Evolutionary conservation across 2,329 filamentous ascomycete genomes (phyloP), one percentile per base, ranked within the genome.

Genomic region (Pseudogymnoascus sp.): DNA sequence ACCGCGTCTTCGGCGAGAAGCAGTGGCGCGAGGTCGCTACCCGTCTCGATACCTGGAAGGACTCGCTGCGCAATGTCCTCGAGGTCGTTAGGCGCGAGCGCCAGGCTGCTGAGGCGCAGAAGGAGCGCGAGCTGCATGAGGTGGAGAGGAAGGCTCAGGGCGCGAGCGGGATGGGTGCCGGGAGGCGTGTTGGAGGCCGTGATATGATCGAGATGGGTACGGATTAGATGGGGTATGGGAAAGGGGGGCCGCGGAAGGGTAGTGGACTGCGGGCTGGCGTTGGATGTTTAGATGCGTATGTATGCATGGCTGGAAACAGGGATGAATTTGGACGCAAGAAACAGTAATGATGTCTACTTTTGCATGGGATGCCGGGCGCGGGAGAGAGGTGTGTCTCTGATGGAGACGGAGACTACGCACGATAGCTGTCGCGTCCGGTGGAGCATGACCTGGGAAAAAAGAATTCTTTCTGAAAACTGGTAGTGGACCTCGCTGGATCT

Each of bases 21-120:
- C 95, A 99, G 81, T 99, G 96, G 92, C 86, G 90, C 70, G 93
- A 99, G 81, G 88, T 99, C 62, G 90, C 91, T 66, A 91, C 89
- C 67, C 85, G 93, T 67, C 81, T 99, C 72, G 93, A 96, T 78
- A 90, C 92, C 76, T 97, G 93, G 93, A 87, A 89, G 76, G 83
- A 85, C 70, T 93, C 90, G 70, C 80, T 97, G 71, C 83, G 86
- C 73, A 86, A 85, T 69, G 92, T 99, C 16, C 80, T 96, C 69
- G 80, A 81, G 63, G 90, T 95, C 54, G 84, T 97, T 69, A 85
- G 87, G 72, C 81, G 85, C 74, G 91, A 96, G 80, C 88, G 96
- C 81, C 82, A 87, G 77, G 88, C 90, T 71, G 93, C 89, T 69
- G 83, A 89, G 71, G 79, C 85, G 62, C 86, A 90, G 76, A 87